Percentiles rank a stretch among this genome's conserved stretches.
phyloP scores from a whole-genome alignment of 108 stramenopile genomes.

The Nitzschia sp. region DNA sequence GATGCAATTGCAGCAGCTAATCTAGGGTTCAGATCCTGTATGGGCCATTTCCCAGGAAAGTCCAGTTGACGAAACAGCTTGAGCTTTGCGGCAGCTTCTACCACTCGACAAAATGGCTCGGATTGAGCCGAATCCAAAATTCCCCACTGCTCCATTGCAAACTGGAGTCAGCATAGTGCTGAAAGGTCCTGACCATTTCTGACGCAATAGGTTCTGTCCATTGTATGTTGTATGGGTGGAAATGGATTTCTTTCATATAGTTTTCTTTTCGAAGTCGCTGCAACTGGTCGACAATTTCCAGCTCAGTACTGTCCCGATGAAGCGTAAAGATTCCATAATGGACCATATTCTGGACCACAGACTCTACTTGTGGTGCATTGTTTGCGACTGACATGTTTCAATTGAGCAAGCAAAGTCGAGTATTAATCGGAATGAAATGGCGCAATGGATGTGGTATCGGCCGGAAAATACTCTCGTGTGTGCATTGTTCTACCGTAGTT shows the following conservation, averaged over 20 bases:
- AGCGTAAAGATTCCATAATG: background rate
- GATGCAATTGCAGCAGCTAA: background rate
- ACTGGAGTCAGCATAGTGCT: background rate
- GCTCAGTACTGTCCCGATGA: background rate
- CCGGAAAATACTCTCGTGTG: too few species aligned
- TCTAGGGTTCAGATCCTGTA: background rate
- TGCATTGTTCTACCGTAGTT: too few species aligned
- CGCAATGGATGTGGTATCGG: too few species aligned
- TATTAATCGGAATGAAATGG: too few species aligned
- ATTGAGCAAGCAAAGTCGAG: too few species aligned
- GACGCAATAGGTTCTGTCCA: background rate
- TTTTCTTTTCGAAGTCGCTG: background rate
- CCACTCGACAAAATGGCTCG: background rate
- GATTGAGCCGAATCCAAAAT: background rate
- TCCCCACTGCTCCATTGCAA: background rate
- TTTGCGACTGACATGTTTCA: too few species aligned
- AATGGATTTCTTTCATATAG: background rate
- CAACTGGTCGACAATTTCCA: background rate
- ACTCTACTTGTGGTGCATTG: too few species aligned
- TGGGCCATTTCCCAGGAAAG: background rate
- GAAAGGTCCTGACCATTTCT: background rate
- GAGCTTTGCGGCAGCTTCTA: background rate
- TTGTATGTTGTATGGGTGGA: background rate
- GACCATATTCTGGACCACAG: background rate
- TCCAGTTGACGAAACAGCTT: background rate